A percentile compares a stretch with the other conserved stretches of the same genome.
phyloP scores from a whole-genome alignment of 2,329 filamentous ascomycete species.

The Xylogone sp. region DNA sequence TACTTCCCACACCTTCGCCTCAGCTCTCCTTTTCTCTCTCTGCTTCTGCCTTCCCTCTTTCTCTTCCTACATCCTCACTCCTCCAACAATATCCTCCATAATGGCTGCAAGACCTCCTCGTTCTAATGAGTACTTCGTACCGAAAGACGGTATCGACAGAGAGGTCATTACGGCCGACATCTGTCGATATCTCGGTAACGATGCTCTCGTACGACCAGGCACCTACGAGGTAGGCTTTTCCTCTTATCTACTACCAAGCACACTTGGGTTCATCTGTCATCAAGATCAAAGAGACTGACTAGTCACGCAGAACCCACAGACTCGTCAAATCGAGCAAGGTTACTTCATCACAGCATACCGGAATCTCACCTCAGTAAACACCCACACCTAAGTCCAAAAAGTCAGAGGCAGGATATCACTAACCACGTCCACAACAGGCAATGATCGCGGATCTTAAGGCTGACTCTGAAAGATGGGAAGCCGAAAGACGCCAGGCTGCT shows the following conservation, averaged over 20 bases:
- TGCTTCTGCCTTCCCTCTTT: conserved; percentile 26
- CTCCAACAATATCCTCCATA: conserved; percentile 6
- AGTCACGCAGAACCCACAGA: conserved; percentile 45
- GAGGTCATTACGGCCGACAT: conserved; percentile 84
- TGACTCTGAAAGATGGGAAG: conserved; percentile 47
- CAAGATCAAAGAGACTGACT: background rate
- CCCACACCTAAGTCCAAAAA: conserved; percentile 15
- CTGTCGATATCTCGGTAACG: conserved; percentile 78
- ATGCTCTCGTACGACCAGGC: conserved; percentile 73
- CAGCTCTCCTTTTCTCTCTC: conserved; percentile 24
- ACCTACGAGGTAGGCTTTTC: conserved; percentile 62
- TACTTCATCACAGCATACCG: conserved; percentile 78
- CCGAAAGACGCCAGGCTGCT: conserved; percentile 22
- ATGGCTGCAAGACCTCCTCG: conserved; percentile 29
- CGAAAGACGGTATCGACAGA: conserved; percentile 75
- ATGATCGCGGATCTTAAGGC: conserved; percentile 52
- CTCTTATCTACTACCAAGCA: conserved; percentile 24
- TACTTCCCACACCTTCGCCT: conserved; percentile 6
- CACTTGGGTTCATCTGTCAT: background rate
- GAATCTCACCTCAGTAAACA: conserved; percentile 68
- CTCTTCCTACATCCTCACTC: conserved; percentile 19
- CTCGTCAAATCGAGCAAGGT: conserved; percentile 60
- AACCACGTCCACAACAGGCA: conserved; percentile 33
- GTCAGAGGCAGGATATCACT: conserved; percentile 8
- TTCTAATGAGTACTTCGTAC: conserved; percentile 78